Base-by-base conservation (phyloP, 352 stramenopile genomes). In the Phytophthora meadii region DNA sequence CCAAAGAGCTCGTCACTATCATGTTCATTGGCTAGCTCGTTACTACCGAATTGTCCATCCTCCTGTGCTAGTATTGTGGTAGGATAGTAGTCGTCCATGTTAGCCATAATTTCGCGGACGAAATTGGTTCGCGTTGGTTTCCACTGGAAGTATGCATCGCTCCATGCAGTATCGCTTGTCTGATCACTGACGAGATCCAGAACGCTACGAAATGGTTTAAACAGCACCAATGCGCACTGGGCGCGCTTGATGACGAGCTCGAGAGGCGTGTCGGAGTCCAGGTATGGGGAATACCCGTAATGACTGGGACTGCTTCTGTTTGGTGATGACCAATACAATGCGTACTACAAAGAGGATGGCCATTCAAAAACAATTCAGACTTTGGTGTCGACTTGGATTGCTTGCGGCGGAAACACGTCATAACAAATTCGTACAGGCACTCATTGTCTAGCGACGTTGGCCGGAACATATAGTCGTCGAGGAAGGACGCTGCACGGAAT, bases 401-500 rank as follows among this genome's bases (percentile, higher is more conserved):
- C 27, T 30, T 30, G 27, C 27, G 27, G 27, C 14, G 17, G 1
- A 30, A 30, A 30, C 27, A 30, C 27, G 3, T 17, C 14, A n/a
- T 5, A 10, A 17, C 9, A 15, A 61, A 61, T 22, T 61, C 53
- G 25, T 61, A 52, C 3, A 52, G 5, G n/a, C 28, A 41, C 11
- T 19, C 11, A 1, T 7, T 42, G 4, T 22, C 5, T 8, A 46
- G 15, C 3, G 2, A 51, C 10, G 32, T 12, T 11, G 41, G 25
- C 4, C 40, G 53, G 15, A 36, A 61, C 10, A 61, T 37, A 27
- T 61, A 61, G 30, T 61, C 53, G 28, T 61, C 41, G n/a, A 52
- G 42, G 27, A 22, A 25, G 2, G 34, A 56, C 5, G 46, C 50
- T 8, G 37, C 12, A 4, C 46, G 9, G 37, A 39, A 47, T 1